A percentile compares a stretch with the other conserved stretches of the same genome.
Conservation (phyloP, 2,329 filamentous ascomycete genomes). For the Chrysoporthe cubensis region DNA sequence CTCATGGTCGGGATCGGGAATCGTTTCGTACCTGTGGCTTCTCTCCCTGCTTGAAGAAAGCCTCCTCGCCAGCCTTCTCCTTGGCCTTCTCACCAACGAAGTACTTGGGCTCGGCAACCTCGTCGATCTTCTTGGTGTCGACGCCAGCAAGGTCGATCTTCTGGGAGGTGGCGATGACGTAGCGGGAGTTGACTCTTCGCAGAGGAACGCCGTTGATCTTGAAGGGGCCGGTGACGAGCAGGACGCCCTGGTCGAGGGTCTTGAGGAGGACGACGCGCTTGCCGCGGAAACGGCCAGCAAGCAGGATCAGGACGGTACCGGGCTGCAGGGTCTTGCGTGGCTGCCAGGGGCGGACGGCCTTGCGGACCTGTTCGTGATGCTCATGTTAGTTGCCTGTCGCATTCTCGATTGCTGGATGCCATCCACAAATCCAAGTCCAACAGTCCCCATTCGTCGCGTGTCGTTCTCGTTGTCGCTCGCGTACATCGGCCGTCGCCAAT, state of each 20-base stretch:
- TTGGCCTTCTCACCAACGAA: constrained; percentile 94
- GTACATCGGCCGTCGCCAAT: not conserved
- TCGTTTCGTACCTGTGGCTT: constrained; percentile 69
- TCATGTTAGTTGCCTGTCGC: constrained; percentile 35
- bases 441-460: not conserved
- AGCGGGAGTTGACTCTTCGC: constrained; percentile 89
- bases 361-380: constrained; percentile 74
- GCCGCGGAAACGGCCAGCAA: constrained; percentile 98
- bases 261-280: constrained; percentile 99
- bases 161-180: constrained; percentile 89
- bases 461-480: not conserved
- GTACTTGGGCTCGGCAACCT: constrained; percentile 79
- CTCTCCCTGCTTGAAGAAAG: constrained; percentile 99
- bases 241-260: constrained; percentile 94
- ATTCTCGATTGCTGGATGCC: not conserved
- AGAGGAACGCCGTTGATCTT: constrained; percentile 99
- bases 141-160: constrained; percentile 84
- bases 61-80: constrained; percentile 96
- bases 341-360: constrained; percentile 85
- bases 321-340: constrained; percentile 88
- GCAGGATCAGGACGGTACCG: constrained; percentile 96
- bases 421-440: not conserved
- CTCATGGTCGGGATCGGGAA: not conserved
- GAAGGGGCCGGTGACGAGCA: constrained; percentile 99
- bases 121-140: constrained; percentile 87